Evolutionary conservation across 768 basidiomycete genomes (phyloP), one percentile per base, ranked within the genome.

Genomic region (Cantharellus cinnabarinus): DNA sequence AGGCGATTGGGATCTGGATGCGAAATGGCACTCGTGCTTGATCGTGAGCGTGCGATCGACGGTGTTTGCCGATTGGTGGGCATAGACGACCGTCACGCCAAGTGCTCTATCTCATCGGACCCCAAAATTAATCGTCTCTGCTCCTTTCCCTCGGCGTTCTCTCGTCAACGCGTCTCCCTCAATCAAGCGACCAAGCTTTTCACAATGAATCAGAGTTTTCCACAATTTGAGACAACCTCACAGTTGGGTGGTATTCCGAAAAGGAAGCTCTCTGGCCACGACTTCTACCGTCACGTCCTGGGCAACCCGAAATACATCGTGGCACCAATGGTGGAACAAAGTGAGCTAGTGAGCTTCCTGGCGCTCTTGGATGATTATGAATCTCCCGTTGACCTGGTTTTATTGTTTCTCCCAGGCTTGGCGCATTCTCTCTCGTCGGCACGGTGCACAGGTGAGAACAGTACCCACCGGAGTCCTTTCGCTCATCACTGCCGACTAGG

Each of bases 261-360:
- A 15, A 35, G 35, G 29, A 86, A 83, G 67, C 71, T 83, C 5
- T 70, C 68, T 5, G 91, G 90, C 2, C 91, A 90, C 65, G 83
- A 89, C 3, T 87, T 95, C 64, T 95, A 90, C 66, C 73, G 73
- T 35, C 72, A 81, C 59, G 78, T 88, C 0, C 74, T 97, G 35
- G 84, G 86, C 4, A 83, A 82, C 65, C 88, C 94, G 4, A 90
- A 85, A 70, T 84, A 79, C 66, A 78, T 98, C 44, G 89, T 97
- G 15, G 94, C 89, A 4, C 95, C 95, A 15, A 99, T 99, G 95
- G 95, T 98, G 0, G 95, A 98, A 69, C 90, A 95, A 72, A 89
- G 85, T 66, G 94, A 97, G 70, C 76, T 97, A 69, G 93, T 95
- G 65, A 65, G 85, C 77, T 14, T 34, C 2, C 14, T n/a, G 34